Conservation (phyloP, 257 asterid species). For the Primulina huaijiensis region DNA sequence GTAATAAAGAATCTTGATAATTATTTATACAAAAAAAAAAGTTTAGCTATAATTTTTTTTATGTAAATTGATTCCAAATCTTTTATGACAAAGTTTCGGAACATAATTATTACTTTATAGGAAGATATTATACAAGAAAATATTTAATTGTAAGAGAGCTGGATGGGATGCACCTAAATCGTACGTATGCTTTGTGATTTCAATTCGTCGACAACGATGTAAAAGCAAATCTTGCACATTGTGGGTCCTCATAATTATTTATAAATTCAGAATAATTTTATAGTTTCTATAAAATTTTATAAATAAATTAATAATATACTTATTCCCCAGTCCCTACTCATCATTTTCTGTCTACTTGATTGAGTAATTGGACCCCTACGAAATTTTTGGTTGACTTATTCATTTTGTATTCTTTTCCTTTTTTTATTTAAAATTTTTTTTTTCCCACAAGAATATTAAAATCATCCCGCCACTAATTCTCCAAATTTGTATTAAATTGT, state of each 20-base stretch:
- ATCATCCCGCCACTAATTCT: not conserved
- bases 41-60: too few species aligned
- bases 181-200: not conserved
- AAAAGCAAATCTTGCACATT: not conserved
- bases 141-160: not conserved
- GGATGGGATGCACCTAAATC: not conserved
- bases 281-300: too few species aligned
- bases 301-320: not conserved
- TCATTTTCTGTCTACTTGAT: slow-evolving; percentile 1
- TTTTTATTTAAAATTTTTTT: too few species aligned
- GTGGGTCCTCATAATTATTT: not conserved
- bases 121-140: too few species aligned
- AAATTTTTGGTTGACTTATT: not conserved
- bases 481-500: too few species aligned
- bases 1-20: too few species aligned
- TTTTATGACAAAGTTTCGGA: not conserved
- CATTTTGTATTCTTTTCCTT: not conserved
- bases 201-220: not conserved
- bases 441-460: too few species aligned
- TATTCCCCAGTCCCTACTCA: not conserved
- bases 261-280: not conserved
- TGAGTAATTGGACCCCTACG: not conserved
- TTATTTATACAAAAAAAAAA: too few species aligned
- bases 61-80: not conserved
- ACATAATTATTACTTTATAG: too few species aligned